Base-by-base conservation (phyloP, 768 basidiomycete genomes). In the Mycena belliarum region DNA sequence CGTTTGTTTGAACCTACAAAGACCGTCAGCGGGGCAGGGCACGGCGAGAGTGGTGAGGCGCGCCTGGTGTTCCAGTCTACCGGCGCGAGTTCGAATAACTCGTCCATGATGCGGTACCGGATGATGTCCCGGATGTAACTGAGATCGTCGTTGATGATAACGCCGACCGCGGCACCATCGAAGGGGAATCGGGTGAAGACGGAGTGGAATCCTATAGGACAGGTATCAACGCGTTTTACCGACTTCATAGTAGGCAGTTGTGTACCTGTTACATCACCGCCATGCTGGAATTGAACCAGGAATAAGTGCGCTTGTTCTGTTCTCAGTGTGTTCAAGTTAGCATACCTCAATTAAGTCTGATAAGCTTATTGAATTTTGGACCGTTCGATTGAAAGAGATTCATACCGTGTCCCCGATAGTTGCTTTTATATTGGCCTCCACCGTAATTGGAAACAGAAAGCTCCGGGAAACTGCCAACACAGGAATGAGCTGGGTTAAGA, bases 351-450 rank as follows among this genome's bases (percentile, higher is more conserved):
- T 59, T 41, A 59, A 52, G 24, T 56, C 46, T 46, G 21, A n/a
- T n/a, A n/a, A n/a, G n/a, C n/a, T n/a, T n/a, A n/a, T n/a, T n/a
- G 20, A 28, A 42, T 40, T 41, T 10, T 37, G 5, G 3, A 2
- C 25, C 7, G 43, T 44, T 44, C 15, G 24, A 26, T 44, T 25
- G 43, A 26, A 4, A 26, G 26, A 25, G 24, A 45, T 25, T 44
- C 24, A 46, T 43, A 71, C 69, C 64, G 47, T 72, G 67, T 0
- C 70, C 70, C 14, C 70, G 56, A 46, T 72, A 74, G 11, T 59
- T 65, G 20, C 47, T 48, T 7, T 55, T 49, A 28, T 45, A 45
- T 49, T 69, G 70, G 4, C 67, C 73, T 6, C 69, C 70, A 7
- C 73, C 73, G 49, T 74, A 74, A 2, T 65, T 66, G 8, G 56